Percentiles rank a stretch among this genome's conserved stretches.
phyloP scores from a whole-genome alignment of 306 rosid genomes.

The Hippophae tibetana region DNA sequence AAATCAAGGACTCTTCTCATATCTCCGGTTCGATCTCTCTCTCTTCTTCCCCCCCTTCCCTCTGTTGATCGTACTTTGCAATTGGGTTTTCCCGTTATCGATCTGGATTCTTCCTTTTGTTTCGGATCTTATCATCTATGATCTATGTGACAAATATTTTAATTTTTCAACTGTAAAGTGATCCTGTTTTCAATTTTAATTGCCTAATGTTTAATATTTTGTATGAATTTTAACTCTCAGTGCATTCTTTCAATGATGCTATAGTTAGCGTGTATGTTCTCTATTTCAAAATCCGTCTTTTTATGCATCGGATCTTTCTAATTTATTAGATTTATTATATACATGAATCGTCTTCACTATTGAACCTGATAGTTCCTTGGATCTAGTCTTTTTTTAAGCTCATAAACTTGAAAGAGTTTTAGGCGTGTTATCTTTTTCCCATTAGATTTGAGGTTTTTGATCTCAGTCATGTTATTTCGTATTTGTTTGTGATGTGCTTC shows the following conservation, averaged over 20 bases:
- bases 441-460: slow-evolving; percentile 1
- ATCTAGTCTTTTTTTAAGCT: background rate
- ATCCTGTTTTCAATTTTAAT: slow-evolving; percentile 1
- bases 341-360: background rate
- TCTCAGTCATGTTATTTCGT: background rate
- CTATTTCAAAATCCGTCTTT: background rate
- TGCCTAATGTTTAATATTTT: background rate
- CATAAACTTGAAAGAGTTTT: background rate
- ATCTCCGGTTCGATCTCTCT: slow-evolving; percentile 51
- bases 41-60: background rate
- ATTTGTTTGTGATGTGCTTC: background rate
- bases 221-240: too few relatives aligned
- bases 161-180: slow-evolving; percentile 3
- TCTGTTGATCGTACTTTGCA: background rate
- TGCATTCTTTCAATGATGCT: background rate
- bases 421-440: background rate
- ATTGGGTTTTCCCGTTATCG: slow-evolving; percentile 1
- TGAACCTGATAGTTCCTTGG: slow-evolving; percentile 1
- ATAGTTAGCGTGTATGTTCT: background rate
- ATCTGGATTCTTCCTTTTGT: slow-evolving; percentile 22
- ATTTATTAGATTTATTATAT: background rate
- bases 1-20: slow-evolving; percentile 67
- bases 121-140: background rate
- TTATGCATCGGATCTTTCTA: background rate
- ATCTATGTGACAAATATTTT: background rate